Evolutionary conservation across 192 early-diverging fungal genomes (phyloP), one percentile per base, ranked within the genome.

Genomic region (Mycoemilia scoparia): DNA sequence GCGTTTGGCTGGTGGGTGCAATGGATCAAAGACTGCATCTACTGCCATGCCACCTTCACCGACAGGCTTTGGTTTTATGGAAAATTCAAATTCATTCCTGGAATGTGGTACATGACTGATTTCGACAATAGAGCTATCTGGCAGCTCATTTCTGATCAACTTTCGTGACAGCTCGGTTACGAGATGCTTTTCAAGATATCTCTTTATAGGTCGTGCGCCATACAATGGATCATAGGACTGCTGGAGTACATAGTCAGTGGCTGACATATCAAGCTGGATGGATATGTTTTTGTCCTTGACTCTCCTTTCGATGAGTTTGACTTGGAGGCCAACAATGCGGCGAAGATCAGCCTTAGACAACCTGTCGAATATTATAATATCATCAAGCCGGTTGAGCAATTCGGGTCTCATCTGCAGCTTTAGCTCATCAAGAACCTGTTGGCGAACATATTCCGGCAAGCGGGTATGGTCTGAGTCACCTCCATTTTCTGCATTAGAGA

Each of bases 341-440:
- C 54, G 54, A 12, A 89, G 67, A 21, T 79, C 62, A n/a, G 39
- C 40, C 9, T 54, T 52, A 8, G 46, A 51, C 12, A 90, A 68
- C 14, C 83, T 76, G 16, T 74, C 55, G 66, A 92, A 92, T 16
- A 87, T 46, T 34, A 95, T 75, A 47, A 90, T 80, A 32, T 96
- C 91, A 30, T 90, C 89, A 24, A 98, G 76, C 18, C 95, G 77
- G 64, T 98, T 98, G 26, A 98, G 58, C 53, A 98, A 77, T 61
- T 98, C 95, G 10, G 95, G 82, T 3, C 84, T 76, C 76, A 96
- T 80, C 9, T 69, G 64, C 13, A 39, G 55, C 32, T 71, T 73
- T 27, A 96, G 85, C 36, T 84, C 79, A 7, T 57, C 41, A 77
- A 96, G 84, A 24, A 96, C 95, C 3, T 34, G 40, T 10, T 66